These are phyloP conservation scores for Phytophthora tentaculata DNA, from an alignment of 352 stramenopile species.

Conservation along the genomic window DNA sequence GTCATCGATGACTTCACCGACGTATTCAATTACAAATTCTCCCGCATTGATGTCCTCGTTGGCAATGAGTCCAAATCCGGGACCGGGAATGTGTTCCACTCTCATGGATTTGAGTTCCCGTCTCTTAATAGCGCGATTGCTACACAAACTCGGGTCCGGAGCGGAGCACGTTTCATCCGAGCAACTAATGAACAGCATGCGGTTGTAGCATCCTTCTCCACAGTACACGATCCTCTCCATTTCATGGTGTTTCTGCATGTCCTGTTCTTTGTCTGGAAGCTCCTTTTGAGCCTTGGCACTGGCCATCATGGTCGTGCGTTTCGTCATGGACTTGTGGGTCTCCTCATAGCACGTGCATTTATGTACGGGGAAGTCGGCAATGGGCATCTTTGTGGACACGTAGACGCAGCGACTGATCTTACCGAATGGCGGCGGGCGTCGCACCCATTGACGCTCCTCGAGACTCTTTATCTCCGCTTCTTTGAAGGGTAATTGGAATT, in stretches of 20 bases:
- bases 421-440: constrained; percentile 62
- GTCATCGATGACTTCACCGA: constrained; percentile 94
- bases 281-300: constrained; percentile 44
- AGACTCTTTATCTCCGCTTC: constrained; percentile 39
- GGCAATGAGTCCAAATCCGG: constrained; percentile 91
- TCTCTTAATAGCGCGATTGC: constrained; percentile 77
- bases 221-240: constrained; percentile 43
- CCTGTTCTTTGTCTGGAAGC: constrained; percentile 11
- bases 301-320: constrained; percentile 61
- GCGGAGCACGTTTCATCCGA: constrained; percentile 80
- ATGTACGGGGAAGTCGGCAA: constrained; percentile 65
- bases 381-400: constrained; percentile 62
- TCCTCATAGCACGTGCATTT: constrained; percentile 79
- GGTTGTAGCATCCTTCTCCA: constrained; percentile 81
- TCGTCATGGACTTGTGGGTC: constrained; percentile 54
- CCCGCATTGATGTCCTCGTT: constrained; percentile 77
- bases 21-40: constrained; percentile 95
- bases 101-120: constrained; percentile 68
- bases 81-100: constrained; percentile 80
- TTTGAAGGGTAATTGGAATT: constrained; percentile 52
- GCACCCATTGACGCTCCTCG: constrained; percentile 55
- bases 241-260: constrained; percentile 25
- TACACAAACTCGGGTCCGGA: constrained; percentile 65
- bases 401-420: constrained; percentile 81
- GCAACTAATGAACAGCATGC: constrained; percentile 87